Percentiles rank a stretch among this genome's conserved stretches.
Conservation (phyloP, 192 early-diverging fungal genomes). For the Diversispora epigaea region DNA sequence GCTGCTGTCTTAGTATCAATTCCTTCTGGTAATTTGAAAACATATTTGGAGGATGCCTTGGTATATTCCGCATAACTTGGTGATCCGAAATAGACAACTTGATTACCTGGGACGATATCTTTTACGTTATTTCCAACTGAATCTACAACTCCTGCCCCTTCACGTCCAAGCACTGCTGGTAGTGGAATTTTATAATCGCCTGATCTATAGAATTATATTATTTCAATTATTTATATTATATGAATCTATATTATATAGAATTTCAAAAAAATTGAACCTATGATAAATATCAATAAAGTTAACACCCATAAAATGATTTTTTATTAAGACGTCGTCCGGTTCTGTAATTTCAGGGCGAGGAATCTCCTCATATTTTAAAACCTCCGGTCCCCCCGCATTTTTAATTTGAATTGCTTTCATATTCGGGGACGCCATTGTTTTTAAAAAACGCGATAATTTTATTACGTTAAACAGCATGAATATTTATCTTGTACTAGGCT, state of each 20-base stretch:
- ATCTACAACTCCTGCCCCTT: conserved; percentile 78
- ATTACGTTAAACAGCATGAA: no score
- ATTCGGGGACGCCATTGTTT: not conserved
- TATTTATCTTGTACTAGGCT: no score
- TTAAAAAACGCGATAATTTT: no score
- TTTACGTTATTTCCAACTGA: conserved; percentile 69
- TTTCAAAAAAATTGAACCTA: conserved; percentile 31
- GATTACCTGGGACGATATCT: conserved; percentile 73
- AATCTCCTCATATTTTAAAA: conserved; percentile 50
- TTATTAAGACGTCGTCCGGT: conserved; percentile 65
- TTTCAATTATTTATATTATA: not conserved
- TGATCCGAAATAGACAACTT: conserved; percentile 69
- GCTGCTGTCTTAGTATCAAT: conserved; percentile 62
- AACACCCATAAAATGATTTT: conserved; percentile 74
- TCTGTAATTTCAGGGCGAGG: conserved; percentile 50
- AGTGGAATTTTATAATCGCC: conserved; percentile 70
- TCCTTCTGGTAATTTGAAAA: conserved; percentile 42
- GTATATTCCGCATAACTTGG: conserved; percentile 79
- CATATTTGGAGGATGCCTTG: conserved; percentile 35
- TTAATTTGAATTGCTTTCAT: conserved; percentile 55
- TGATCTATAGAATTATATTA: conserved; percentile 37
- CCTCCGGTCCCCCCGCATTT: conserved; percentile 56
- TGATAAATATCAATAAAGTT: conserved; percentile 94
- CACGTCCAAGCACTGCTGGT: conserved; percentile 73
- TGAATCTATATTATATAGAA: not conserved